Base-by-base conservation (phyloP, 257 asterid genomes). In the Solanum ahanhuiri region DNA sequence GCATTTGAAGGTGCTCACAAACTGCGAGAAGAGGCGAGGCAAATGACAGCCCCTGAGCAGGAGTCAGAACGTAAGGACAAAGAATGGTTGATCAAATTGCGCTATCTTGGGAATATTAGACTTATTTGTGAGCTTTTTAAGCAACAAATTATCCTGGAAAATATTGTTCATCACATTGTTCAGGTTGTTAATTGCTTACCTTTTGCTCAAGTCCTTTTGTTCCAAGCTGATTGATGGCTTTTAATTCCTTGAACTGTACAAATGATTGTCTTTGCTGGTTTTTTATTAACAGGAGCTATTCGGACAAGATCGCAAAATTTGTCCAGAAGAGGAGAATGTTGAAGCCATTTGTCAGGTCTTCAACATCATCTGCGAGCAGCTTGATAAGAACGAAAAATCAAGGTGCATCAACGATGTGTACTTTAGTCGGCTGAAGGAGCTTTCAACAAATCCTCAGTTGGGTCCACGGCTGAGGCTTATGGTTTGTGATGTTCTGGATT, bases 291-390 rank as follows among this genome's bases (percentile, higher is more conserved):
- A 96, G 99, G 93, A 93, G 84, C 97, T 96, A 17, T 82, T 96
- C 87, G 98, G 98, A 37, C 88, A 43, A 22, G 98, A 95, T 85
- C 85, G 87, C 90, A 82, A 91, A 82, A 86, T 94, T 30, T 30
- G 97, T 85, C 99, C 98, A 0, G 98, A 91, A 82, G 98, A 39
- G 43, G 45, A 39, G 12, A 39, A 39, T 39, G 45, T 39, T 20
- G 99, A 96, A 92, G 99, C 98, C 69, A 92, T 96, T 89, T 96
- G 99, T 84, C 98, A 96, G 85, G 93, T 96, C 92, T 96, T 96
- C 88, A 91, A 35, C 89, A 95, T 98, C 43, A 95, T 94, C 76
- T 98, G 98, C 33, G 94, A 94, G 87, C 98, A 94, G 93, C 98
- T 96, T 25, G 98, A 91, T 79, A 94, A 93, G 90, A 94, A 88